A percentile compares a stretch with the other conserved stretches of the same genome.
Conservation (phyloP, 2,329 filamentous ascomycete genomes). For the Phyllosticta capitalensis region DNA sequence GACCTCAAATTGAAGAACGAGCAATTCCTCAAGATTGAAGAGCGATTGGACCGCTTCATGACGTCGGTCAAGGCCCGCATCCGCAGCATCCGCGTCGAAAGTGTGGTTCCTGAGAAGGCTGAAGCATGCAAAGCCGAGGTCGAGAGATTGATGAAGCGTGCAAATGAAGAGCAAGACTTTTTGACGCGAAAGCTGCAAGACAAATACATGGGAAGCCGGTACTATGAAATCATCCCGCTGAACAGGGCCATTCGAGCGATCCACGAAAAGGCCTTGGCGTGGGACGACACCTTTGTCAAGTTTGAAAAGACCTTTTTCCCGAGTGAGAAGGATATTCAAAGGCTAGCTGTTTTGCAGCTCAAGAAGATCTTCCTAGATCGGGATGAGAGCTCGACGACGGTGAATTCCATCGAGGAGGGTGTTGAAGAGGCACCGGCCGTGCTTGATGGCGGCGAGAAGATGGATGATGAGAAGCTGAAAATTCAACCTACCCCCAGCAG, state of each 20-base stretch:
- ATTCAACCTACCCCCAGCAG: constrained; percentile 27
- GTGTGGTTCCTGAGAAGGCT: constrained; percentile 75
- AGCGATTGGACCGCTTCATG: constrained; percentile 80
- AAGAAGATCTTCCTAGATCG: constrained; percentile 90
- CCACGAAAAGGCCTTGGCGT: constrained; percentile 85
- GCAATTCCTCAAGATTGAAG: constrained; percentile 70
- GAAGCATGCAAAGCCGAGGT: constrained; percentile 76
- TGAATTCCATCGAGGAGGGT: constrained; percentile 59
- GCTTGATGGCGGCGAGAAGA: constrained; percentile 17
- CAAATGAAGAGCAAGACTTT: constrained; percentile 70
- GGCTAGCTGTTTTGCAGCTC: constrained; percentile 82
- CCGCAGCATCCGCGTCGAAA: constrained; percentile 83
- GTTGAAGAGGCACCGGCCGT: constrained; percentile 35
- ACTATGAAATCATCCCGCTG: constrained; percentile 92
- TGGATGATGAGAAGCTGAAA: constrained; percentile 12
- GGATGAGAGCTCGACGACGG: constrained; percentile 67
- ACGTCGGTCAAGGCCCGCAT: constrained; percentile 73
- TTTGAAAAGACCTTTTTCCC: constrained; percentile 92
- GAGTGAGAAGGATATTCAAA: constrained; percentile 88
- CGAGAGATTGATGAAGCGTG: constrained; percentile 65
- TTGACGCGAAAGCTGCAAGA: constrained; percentile 73
- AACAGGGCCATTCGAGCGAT: constrained; percentile 83
- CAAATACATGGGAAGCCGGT: constrained; percentile 86
- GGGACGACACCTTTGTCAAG: constrained; percentile 82
- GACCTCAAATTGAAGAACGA: constrained; percentile 91